These are phyloP conservation scores for Vigna trinervia DNA, from an alignment of 306 rosid genomes.

Conservation along the genomic window DNA sequence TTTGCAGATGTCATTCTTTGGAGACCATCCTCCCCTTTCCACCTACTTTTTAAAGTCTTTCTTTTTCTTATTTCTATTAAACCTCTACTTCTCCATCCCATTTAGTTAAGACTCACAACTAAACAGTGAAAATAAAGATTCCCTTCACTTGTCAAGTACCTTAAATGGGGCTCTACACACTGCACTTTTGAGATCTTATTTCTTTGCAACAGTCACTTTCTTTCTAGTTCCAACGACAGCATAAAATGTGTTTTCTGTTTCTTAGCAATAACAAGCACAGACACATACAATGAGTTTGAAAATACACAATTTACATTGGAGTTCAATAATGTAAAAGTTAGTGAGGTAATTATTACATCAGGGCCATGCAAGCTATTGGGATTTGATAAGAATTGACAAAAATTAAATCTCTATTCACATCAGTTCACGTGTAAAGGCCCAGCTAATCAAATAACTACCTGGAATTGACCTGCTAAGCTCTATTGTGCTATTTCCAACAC, in stretches of 20 bases:
- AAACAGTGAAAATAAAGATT: slow-evolving; percentile 68
- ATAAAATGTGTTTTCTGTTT: slow-evolving; percentile 49
- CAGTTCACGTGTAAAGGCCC: slow-evolving; percentile 59
- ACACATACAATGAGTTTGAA: slow-evolving; percentile 3
- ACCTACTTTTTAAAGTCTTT: slow-evolving; percentile 56
- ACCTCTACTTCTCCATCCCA: slow-evolving; percentile 50
- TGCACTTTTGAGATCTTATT: slow-evolving; percentile 57
- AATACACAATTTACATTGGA: slow-evolving; percentile 1
- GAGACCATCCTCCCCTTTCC: slow-evolving; percentile 58
- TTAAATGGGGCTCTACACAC: slow-evolving; percentile 56
- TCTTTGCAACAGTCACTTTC: slow-evolving; percentile 70
- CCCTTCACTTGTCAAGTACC: slow-evolving; percentile 65
- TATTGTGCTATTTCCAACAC: slow-evolving; percentile 37
- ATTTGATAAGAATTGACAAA: slow-evolving; percentile 51
- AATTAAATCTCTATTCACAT: slow-evolving; percentile 48
- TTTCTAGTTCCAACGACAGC: slow-evolving; percentile 63
- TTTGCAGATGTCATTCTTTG: slow-evolving; percentile 65
- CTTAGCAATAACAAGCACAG: slow-evolving; percentile 39
- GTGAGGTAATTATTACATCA: slow-evolving; percentile 69
- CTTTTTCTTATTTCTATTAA: slow-evolving; percentile 59
- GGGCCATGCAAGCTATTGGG: slow-evolving; percentile 59
- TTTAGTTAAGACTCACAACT: slow-evolving; percentile 52
- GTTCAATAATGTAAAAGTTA: slow-evolving; percentile 33
- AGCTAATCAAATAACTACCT: slow-evolving; percentile 51
- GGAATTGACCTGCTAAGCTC: slow-evolving; percentile 55